Conservation (phyloP, 768 basidiomycete genomes). For the Clathrus columnatus region DNA sequence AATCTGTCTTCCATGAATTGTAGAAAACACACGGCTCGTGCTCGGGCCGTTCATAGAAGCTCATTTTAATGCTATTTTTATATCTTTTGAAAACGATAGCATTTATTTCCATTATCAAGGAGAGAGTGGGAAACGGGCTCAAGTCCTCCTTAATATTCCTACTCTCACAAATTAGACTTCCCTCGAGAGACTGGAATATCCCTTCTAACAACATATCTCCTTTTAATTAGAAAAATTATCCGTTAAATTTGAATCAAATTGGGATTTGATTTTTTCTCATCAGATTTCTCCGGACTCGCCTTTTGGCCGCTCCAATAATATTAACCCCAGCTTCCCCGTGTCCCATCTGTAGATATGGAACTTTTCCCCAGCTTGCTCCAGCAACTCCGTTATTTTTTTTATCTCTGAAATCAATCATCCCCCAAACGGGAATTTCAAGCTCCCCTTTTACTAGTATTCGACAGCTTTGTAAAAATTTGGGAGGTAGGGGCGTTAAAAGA, state of each 20-base stretch:
- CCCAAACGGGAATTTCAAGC: slow-evolving; percentile 81
- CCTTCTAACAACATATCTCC: too few relatives aligned
- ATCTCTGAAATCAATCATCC: slow-evolving; percentile 65
- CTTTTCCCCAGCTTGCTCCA: slow-evolving; percentile 42
- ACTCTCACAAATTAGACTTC: too few relatives aligned
- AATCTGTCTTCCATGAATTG: neutral
- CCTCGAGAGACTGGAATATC: too few relatives aligned
- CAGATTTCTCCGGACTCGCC: slow-evolving; percentile 74
- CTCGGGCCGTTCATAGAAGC: neutral
- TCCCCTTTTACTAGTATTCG: slow-evolving; percentile 72
- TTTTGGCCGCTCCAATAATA: slow-evolving; percentile 63
- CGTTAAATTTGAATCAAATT: neutral
- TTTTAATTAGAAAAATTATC: too few relatives aligned
- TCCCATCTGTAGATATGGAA: slow-evolving; percentile 77
- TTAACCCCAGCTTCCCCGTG: slow-evolving; percentile 33
- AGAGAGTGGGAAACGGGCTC: too few relatives aligned
- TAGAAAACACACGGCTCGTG: neutral
- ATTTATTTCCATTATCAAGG: too few relatives aligned
- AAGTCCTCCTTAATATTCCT: too few relatives aligned
- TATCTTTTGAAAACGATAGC: too few relatives aligned
- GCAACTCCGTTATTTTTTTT: slow-evolving; percentile 40
- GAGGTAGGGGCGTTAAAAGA: slow-evolving; percentile 70
- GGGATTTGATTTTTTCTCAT: slow-evolving; percentile 71
- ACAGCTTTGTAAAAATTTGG: slow-evolving; percentile 30
- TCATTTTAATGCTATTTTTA: too few relatives aligned